Evolutionary conservation across 1,284 basidiomycete genomes (phyloP).

Genomic region (Hortiboletus rubellus): DNA sequence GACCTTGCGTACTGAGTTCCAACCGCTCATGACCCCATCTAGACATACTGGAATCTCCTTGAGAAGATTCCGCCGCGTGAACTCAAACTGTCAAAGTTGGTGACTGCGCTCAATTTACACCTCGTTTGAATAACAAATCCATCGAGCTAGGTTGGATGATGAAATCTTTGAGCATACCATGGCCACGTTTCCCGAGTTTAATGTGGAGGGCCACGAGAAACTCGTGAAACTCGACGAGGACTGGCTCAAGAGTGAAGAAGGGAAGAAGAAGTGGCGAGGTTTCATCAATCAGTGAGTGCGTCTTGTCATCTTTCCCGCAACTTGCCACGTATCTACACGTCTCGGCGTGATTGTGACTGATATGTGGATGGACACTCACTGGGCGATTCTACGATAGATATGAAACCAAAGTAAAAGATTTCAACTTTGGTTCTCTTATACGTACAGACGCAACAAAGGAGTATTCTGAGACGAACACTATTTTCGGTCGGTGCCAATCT

Average conservation of each 20-base stretch:
- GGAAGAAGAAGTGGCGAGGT: slow-evolving; percentile 90
- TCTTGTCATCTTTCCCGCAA: background rate
- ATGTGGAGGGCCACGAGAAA: slow-evolving; percentile 60
- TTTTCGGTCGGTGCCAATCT: slow-evolving; percentile 67
- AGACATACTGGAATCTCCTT: slow-evolving; percentile 97
- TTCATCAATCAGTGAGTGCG: slow-evolving; percentile 83
- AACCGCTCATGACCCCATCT: slow-evolving; percentile 20
- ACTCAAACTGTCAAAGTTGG: slow-evolving; percentile 81
- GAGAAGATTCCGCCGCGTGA: slow-evolving; percentile 78
- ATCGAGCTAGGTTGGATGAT: slow-evolving; percentile 73
- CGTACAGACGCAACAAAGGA: slow-evolving; percentile 79
- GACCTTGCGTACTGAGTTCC: slow-evolving; percentile 7
- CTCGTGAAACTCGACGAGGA: slow-evolving; percentile 85
- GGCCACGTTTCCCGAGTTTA: slow-evolving; percentile 82
- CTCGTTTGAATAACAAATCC: slow-evolving; percentile 15
- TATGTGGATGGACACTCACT: slow-evolving; percentile 12
- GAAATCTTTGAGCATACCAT: slow-evolving; percentile 85
- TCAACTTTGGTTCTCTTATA: slow-evolving; percentile 97
- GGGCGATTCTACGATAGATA: slow-evolving; percentile 48
- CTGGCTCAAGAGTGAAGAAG: slow-evolving; percentile 90
- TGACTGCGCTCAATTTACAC: slow-evolving; percentile 9
- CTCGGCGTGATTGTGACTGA: background rate
- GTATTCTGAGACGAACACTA: slow-evolving; percentile 92
- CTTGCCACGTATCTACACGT: background rate
- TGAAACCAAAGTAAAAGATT: slow-evolving; percentile 87